Percentiles rank a stretch among this genome's conserved stretches.
Conservation (phyloP, 2,329 filamentous ascomycete genomes). For the Pseudogymnoascus sp. region DNA sequence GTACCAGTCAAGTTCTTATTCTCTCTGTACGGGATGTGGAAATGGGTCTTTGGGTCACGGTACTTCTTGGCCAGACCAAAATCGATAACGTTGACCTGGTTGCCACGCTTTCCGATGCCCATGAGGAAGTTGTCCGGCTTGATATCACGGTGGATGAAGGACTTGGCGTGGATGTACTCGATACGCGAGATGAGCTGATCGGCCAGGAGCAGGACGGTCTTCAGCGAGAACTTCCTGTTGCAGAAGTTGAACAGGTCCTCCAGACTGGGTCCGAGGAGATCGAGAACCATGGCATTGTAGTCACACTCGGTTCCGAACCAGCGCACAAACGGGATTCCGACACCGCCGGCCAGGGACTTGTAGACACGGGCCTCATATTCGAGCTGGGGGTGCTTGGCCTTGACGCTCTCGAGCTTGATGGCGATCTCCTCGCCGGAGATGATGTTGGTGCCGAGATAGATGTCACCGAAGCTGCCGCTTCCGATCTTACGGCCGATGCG, state of each 20-base stretch:
- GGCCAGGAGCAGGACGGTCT: conserved; percentile 92
- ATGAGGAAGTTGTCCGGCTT: conserved; percentile 99
- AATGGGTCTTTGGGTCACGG: conserved; percentile 98
- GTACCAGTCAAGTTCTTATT: conserved; percentile 99
- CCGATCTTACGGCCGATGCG: conserved; percentile 99
- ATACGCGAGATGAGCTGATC: conserved; percentile 98
- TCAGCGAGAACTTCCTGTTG: conserved; percentile 98
- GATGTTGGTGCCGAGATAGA: conserved; percentile 98
- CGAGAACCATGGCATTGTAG: conserved; percentile 99
- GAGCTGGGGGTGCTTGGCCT: conserved; percentile 97
- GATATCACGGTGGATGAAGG: conserved; percentile 98
- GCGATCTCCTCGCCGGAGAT: conserved; percentile 99
- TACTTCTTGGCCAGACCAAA: conserved; percentile 99
- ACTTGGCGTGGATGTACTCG: conserved; percentile 99
- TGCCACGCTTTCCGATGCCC: conserved; percentile 98
- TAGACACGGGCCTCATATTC: conserved; percentile 97
- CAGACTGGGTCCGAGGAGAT: conserved; percentile 87
- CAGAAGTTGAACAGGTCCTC: conserved; percentile 99
- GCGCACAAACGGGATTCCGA: conserved; percentile 96
- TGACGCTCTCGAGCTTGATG: conserved; percentile 99
- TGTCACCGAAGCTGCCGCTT: conserved; percentile 94
- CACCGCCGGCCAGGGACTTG: conserved; percentile 83
- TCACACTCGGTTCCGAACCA: conserved; percentile 99
- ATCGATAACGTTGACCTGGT: conserved; percentile 99
- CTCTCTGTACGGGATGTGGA: conserved; percentile 99